Evolutionary conservation across 352 stramenopile genomes (phyloP), one percentile per base, ranked within the genome.

Genomic region (Globisporangium uncinulatum): DNA sequence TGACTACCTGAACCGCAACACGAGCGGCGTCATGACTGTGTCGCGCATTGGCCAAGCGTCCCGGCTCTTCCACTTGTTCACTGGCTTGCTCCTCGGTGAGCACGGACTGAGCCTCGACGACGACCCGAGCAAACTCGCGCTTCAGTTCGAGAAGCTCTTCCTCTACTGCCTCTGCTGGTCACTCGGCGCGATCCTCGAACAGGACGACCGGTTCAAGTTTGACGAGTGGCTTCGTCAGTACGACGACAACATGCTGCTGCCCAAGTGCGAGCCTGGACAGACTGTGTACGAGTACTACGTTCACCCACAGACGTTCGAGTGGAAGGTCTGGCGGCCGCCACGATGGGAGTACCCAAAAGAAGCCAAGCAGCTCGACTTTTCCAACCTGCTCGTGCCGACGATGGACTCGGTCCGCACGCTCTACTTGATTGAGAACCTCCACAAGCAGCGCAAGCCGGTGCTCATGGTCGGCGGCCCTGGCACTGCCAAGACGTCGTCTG

Each of bases 401-500:
- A 98, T 99, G 93, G 97, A 99, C 69, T 98, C 93, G 6, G 98
- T 98, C 1, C 89, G 97, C 21, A 96, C 96, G 1, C 67, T 97
- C 32, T 98, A 98, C 66, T 59, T 96, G 46, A 92, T 94, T 56
- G 80, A 94, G 21, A 93, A 92, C 45, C 59, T 96, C 4, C 95
- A 98, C 65, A 97, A 98, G 55, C 96, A 98, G 60, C 87, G 96
- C 15, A 94, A 91, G 39, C 79, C 96, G 8, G 89, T 98, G 46
- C 72, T 99, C 24, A 96, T 99, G 76, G 93, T 99, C 4, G 97
- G 97, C 49, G 97, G 95, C 10, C 93, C 97, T 50, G 97, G 97
- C 54, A 99, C 96, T 42, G 97, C 96, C 10, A 99, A 99, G 71
- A 99, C 97, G 13, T 98, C 94, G 29, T 98, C 94, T 2, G 93